A percentile compares a stretch with the other conserved stretches of the same genome.
phyloP scores from a whole-genome alignment of 805 yeast genomes.

The Blastobotrys mokoenaii region DNA sequence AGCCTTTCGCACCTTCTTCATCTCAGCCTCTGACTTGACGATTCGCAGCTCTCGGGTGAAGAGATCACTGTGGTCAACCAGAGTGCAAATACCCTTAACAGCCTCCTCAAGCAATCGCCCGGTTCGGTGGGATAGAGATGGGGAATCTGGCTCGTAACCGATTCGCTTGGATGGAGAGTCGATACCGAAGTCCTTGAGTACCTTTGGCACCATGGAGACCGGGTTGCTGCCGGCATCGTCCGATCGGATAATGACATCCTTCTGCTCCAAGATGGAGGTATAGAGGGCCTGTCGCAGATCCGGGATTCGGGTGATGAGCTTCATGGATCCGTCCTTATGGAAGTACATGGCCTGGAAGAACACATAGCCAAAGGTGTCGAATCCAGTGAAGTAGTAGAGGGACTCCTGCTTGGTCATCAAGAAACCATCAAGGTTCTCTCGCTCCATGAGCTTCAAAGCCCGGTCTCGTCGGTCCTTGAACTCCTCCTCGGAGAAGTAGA shows the following conservation, averaged over 20 bases:
- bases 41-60: slow-evolving; percentile 5
- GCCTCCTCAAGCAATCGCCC: slow-evolving; percentile 1
- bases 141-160: slow-evolving; percentile 4
- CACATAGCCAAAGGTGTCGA: slow-evolving; percentile 4
- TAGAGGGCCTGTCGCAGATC: slow-evolving; percentile 4
- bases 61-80: slow-evolving; percentile 4
- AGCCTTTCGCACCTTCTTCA: slow-evolving; percentile 3
- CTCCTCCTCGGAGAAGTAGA: slow-evolving; percentile 3
- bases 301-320: slow-evolving; percentile 5
- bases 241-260: slow-evolving; percentile 4
- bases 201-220: slow-evolving; percentile 5
- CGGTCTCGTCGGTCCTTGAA: slow-evolving; percentile 1
- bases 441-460: slow-evolving; percentile 3
- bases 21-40: slow-evolving; percentile 4
- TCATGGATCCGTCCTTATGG: slow-evolving; percentile 3
- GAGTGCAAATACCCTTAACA: slow-evolving; percentile 1
- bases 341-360: slow-evolving; percentile 6
- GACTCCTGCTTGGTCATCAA: slow-evolving; percentile 4
- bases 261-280: slow-evolving; percentile 3
- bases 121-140: not conserved
- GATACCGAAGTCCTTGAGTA: slow-evolving; percentile 2
- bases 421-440: slow-evolving; percentile 4
- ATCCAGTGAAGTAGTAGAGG: slow-evolving; percentile 3
- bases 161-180: slow-evolving; percentile 1
- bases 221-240: slow-evolving; percentile 4